Evolutionary conservation across 2,329 filamentous ascomycete species (phyloP), one percentile per base, ranked within the genome.

Genomic region (Claviceps monticola): DNA sequence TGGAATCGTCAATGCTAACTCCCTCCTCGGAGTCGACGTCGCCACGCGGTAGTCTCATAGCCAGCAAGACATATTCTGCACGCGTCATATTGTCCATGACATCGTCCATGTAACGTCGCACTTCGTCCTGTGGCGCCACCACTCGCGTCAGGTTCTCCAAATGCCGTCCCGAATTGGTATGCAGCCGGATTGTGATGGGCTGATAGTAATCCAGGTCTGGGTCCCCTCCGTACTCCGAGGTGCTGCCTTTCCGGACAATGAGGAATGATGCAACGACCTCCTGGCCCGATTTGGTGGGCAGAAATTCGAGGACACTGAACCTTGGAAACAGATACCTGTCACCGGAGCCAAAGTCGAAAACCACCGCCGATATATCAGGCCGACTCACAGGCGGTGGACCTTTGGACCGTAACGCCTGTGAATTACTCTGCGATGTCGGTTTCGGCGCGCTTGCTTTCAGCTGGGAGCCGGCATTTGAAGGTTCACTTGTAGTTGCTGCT

Each of bases 271-370:
- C 83, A 44, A 88, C 75, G 2, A 86, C 76, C 53, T 82, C 75
- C 49, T 79, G 77, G 2, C 78, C 77, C 4, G 71, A 66, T 9
- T 70, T 61, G 2, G 65, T 61, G 7, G 67, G 64, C 1, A 82
- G 69, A 60, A 80, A 82, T 62, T 93, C 86, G 48, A 91, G 65
- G 37, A 91, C 83, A 64, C 83, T 86, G 62, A 86, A 84, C 57
- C 83, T 86, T 2, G 87, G 87, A 56, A 93, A 90, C 47, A 88
- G 69, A 62, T 86, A 90, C 26, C 86, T 78, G 63, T 91, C 86
- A 46, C 84, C 85, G 2, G 72, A 80, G 37, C 82, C 82, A 63
- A 88, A 87, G 57, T 87, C 83, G 55, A 88, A 78, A 1, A 84
- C 78, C 14, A 86, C 71, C n/a, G 81, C 80, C 1, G 80, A 75